These are phyloP conservation scores for Malassezia brasiliensis DNA, from an alignment of 1,284 basidiomycete species.

Conservation along the genomic window DNA sequence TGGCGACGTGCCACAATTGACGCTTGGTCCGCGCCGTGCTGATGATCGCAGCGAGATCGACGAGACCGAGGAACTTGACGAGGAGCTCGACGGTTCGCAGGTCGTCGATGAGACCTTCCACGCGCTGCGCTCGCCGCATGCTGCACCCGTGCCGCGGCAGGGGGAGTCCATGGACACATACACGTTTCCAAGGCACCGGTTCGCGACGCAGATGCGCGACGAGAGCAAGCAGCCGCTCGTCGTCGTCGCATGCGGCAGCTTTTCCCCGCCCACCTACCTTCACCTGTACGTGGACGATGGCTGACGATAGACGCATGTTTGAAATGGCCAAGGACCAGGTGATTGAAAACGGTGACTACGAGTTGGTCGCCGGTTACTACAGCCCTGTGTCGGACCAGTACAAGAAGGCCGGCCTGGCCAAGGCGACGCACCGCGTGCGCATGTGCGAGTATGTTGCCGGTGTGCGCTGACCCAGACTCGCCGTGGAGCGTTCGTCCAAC, in stretches of 20 bases:
- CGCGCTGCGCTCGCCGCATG: neutral
- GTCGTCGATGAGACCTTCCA: neutral
- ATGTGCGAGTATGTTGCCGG: conserved; percentile 36
- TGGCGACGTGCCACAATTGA: conserved; percentile 31
- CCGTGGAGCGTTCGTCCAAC: conserved; percentile 46
- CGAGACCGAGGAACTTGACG: conserved; percentile 21
- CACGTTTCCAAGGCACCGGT: conserved; percentile 39
- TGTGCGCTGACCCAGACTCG: conserved; percentile 16
- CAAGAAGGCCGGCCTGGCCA: conserved; percentile 46
- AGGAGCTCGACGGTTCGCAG: conserved; percentile 25
- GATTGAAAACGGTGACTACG: conserved; percentile 81
- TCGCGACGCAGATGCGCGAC: conserved; percentile 43
- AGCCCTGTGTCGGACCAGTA: conserved; percentile 62
- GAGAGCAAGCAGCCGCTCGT: conserved; percentile 43
- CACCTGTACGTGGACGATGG: conserved; percentile 52
- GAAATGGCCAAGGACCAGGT: conserved; percentile 96
- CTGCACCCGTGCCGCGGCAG: conserved; percentile 26
- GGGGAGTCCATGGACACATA: conserved; percentile 37
- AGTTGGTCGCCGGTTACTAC: conserved; percentile 85
- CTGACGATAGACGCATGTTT: conserved; percentile 74
- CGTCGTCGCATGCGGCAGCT: conserved; percentile 54
- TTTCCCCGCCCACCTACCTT: conserved; percentile 55
- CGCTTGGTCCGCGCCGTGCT: conserved; percentile 12
- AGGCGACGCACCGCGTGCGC: conserved; percentile 45
- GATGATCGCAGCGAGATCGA: conserved; percentile 18